phyloP scores from a whole-genome alignment of 108 stramenopile genomes.

The Asterionellopsis glacialis region DNA sequence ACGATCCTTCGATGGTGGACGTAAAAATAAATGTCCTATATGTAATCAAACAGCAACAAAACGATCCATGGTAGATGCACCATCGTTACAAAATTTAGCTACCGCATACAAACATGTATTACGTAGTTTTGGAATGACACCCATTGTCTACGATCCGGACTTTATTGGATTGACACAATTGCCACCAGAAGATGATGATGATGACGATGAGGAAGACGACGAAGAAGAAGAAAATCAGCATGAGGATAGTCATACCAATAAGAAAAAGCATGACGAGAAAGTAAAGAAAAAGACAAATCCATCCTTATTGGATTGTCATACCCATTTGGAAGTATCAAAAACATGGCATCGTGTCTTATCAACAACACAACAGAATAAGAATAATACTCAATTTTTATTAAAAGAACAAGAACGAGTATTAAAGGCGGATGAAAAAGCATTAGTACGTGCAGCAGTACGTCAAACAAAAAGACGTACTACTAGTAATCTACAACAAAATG shows the following conservation, averaged over 20 bases:
- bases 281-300: not conserved
- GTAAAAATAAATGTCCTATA: slow-evolving; percentile 44
- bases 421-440: slow-evolving; percentile 1
- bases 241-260: not conserved
- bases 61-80: slow-evolving; percentile 22
- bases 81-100: slow-evolving; percentile 43
- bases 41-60: slow-evolving; percentile 39
- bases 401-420: slow-evolving; percentile 3
- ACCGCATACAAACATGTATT: slow-evolving; percentile 45
- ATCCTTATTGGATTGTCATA: slow-evolving; percentile 7
- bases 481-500: no score
- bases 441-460: slow-evolving; percentile 1
- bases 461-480: not conserved
- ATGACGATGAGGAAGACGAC: slow-evolving; percentile 14
- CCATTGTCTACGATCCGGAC: slow-evolving; percentile 27
- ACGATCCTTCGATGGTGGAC: slow-evolving; percentile 5
- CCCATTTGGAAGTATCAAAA: slow-evolving; percentile 6
- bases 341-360: not conserved
- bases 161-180: slow-evolving; percentile 62
- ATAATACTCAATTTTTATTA: not conserved
- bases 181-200: slow-evolving; percentile 18
- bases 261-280: not conserved
- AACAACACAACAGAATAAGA: not conserved
- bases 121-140: slow-evolving; percentile 51
- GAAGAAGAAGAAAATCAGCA: slow-evolving; percentile 1